Evolutionary conservation across 805 yeast species (phyloP).

Genomic region (Geotrichum ghanense): DNA sequence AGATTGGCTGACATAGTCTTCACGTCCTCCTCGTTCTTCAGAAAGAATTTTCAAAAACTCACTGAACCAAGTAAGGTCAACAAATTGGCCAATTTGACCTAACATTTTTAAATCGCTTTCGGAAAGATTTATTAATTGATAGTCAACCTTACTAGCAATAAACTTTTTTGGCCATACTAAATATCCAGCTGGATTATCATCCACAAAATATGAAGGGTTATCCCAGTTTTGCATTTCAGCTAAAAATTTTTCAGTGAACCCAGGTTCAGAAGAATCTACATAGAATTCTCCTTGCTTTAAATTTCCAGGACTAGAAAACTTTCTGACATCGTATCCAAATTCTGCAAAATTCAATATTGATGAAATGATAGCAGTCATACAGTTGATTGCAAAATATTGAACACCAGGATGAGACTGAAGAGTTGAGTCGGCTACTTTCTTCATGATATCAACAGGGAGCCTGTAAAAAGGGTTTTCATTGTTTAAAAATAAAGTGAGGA

Average conservation of each 20-base stretch:
- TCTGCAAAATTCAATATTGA: slow-evolving; percentile 36
- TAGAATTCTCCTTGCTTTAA: slow-evolving; percentile 27
- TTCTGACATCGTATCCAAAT: slow-evolving; percentile 34
- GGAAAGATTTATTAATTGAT: slow-evolving; percentile 21
- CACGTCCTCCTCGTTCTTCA: slow-evolving; percentile 45
- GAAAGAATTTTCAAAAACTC: slow-evolving; percentile 39
- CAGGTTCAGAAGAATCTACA: slow-evolving; percentile 33
- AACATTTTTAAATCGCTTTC: slow-evolving; percentile 35
- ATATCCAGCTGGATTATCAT: slow-evolving; percentile 51
- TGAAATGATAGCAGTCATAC: slow-evolving; percentile 42
- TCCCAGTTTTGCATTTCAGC: slow-evolving; percentile 40
- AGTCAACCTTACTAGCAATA: slow-evolving; percentile 20
- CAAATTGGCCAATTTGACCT: slow-evolving; percentile 30
- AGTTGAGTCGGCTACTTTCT: slow-evolving; percentile 14
- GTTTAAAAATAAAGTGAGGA: slow-evolving; percentile 8
- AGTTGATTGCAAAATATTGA: slow-evolving; percentile 47
- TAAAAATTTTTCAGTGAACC: slow-evolving; percentile 33
- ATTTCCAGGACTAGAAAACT: slow-evolving; percentile 24
- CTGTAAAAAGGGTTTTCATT: not conserved
- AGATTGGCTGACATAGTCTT: slow-evolving; percentile 52
- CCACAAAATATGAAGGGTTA: slow-evolving; percentile 49
- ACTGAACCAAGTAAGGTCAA: slow-evolving; percentile 50
- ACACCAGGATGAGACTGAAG: slow-evolving; percentile 49
- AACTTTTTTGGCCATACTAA: slow-evolving; percentile 58
- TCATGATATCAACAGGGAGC: not conserved